Conservation (phyloP, 139 green algal genomes). For the Marvania coccoides region DNA sequence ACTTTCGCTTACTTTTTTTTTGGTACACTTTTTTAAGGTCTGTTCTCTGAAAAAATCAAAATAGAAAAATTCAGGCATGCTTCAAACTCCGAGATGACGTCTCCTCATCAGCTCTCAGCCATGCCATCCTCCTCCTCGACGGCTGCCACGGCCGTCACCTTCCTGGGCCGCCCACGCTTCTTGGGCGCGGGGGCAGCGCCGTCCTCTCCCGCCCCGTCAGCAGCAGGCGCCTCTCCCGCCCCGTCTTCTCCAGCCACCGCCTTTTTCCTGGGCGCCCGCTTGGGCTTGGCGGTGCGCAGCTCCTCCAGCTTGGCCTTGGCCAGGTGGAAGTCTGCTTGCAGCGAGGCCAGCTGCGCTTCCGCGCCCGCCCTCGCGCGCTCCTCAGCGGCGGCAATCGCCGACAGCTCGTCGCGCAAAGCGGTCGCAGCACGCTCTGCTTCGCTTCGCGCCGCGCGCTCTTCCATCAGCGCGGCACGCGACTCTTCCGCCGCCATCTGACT, state of each 20-base stretch:
- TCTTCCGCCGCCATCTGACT: constrained; percentile 21
- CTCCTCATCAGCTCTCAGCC: no score
- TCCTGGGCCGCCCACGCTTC: neutral
- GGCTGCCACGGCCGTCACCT: neutral
- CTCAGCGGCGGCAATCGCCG: constrained; percentile 21
- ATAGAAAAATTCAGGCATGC: no score
- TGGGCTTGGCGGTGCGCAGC: neutral
- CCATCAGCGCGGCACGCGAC: constrained; percentile 10
- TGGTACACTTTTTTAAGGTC: no score
- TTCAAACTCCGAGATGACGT: no score
- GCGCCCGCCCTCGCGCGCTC: constrained; percentile 11
- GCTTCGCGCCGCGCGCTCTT: constrained; percentile 23
- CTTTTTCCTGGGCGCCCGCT: neutral
- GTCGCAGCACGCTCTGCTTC: constrained; percentile 17
- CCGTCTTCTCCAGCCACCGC: neutral
- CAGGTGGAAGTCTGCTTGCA: constrained; percentile 23
- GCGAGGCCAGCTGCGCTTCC: constrained; percentile 1
- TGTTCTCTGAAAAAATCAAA: no score
- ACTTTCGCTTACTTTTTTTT: no score
- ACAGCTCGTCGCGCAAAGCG: constrained; percentile 11
- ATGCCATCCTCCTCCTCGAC: neutral
- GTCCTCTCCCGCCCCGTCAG: neutral
- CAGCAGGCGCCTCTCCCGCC: neutral
- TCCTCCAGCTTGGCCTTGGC: constrained; percentile 18
- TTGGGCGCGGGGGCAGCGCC: neutral